Evolutionary conservation across 257 asterid genomes (phyloP).

Genomic region (Ilex asprella): DNA sequence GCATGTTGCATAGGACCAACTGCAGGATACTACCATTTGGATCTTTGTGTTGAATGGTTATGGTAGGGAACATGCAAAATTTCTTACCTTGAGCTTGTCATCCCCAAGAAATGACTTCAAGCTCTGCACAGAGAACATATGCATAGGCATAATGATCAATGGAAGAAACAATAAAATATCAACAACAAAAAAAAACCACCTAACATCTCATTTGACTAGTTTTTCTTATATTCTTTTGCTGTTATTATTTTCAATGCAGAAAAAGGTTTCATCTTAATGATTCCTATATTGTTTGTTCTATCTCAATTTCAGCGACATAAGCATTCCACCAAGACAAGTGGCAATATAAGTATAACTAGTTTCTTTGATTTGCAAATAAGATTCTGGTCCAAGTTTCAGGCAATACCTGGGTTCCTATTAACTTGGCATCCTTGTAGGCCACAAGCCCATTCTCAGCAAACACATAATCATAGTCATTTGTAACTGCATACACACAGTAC

Average conservation of each 20-base stretch:
- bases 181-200: no score
- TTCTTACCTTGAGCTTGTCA: conserved; percentile 79
- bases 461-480: conserved; percentile 66
- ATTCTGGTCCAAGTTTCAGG: neutral
- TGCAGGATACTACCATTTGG: no score
- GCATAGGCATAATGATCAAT: neutral
- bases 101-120: conserved; percentile 81
- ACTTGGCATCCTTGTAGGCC: conserved; percentile 68
- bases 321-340: no score
- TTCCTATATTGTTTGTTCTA: no score
- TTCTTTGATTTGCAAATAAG: no score
- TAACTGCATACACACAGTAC: conserved; percentile 39
- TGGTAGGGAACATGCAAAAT: neutral
- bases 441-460: conserved; percentile 96
- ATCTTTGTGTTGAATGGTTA: no score
- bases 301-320: no score
- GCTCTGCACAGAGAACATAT: conserved; percentile 53
- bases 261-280: no score
- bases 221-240: no score
- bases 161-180: neutral
- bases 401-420: conserved; percentile 75
- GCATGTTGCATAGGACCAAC: no score
- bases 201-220: neutral
- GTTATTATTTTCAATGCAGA: no score
- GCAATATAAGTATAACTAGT: no score